Evolutionary conservation across 2,329 filamentous ascomycete species (phyloP).

Genomic region (Aspergillus calidoustus): DNA sequence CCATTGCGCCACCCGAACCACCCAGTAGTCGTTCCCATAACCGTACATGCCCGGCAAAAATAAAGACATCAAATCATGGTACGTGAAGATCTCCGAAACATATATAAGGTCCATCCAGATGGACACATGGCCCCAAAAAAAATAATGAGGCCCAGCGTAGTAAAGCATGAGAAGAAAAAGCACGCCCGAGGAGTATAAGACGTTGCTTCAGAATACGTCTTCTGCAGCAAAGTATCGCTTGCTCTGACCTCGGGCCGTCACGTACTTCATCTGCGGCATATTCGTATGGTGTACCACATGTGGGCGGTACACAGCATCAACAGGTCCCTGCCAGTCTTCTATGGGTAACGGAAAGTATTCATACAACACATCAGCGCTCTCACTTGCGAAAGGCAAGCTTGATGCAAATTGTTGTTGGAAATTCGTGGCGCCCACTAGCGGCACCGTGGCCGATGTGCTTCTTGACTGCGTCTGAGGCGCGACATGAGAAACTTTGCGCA

Average conservation of each 20-base stretch:
- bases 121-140: constrained; percentile 8
- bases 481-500: constrained; percentile 42
- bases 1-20: constrained; percentile 22
- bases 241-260: constrained; percentile 66
- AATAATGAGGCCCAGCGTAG: not conserved
- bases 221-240: constrained; percentile 76
- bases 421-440: constrained; percentile 37
- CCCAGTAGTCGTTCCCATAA: constrained; percentile 20
- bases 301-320: constrained; percentile 86
- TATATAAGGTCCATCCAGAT: constrained; percentile 13
- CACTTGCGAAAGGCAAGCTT: constrained; percentile 54
- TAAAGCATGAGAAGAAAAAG: not conserved
- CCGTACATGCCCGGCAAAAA: constrained; percentile 22
- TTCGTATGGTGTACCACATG: constrained; percentile 90
- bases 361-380: constrained; percentile 83
- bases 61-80: constrained; percentile 12
- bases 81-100: not conserved
- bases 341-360: constrained; percentile 92
- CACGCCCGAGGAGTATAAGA: not conserved
- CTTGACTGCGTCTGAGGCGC: constrained; percentile 35
- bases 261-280: constrained; percentile 71
- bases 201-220: constrained; percentile 38
- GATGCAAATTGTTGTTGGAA: constrained; percentile 59
- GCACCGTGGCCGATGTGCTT: constrained; percentile 38
- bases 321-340: constrained; percentile 89